Evolutionary conservation across 2,329 filamentous ascomycete genomes (phyloP).

Genomic region (Chaetoscypha palmicola): DNA sequence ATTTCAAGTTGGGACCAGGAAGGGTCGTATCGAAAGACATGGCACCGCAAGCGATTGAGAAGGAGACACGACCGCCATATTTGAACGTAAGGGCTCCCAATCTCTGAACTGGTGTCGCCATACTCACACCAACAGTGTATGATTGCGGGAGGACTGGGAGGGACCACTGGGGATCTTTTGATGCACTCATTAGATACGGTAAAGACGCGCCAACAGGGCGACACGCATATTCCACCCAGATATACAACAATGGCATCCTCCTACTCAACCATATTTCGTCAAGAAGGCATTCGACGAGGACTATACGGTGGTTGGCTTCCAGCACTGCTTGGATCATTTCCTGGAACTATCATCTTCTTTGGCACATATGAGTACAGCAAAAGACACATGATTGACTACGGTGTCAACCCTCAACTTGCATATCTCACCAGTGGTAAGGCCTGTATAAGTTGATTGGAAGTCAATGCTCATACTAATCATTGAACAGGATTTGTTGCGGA

Average conservation of each 20-base stretch:
- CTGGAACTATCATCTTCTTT: constrained; percentile 91
- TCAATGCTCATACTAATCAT: too few relatives aligned
- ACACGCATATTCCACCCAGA: constrained; percentile 85
- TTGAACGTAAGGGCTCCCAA: constrained; percentile 48
- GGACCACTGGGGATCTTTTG: constrained; percentile 88
- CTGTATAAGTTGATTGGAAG: too few relatives aligned
- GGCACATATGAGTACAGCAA: constrained; percentile 96
- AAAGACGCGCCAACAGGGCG: constrained; percentile 95
- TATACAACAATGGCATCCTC: constrained; percentile 87
- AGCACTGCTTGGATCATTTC: constrained; percentile 85
- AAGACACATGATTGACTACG: constrained; percentile 75
- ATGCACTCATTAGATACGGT: constrained; percentile 99
- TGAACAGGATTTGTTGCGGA: constrained; percentile 82
- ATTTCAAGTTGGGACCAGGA: constrained; percentile 27
- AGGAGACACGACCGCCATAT: constrained; percentile 50
- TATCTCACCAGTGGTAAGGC: constrained; percentile 73
- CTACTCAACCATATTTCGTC: constrained; percentile 86
- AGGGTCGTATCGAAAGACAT: constrained; percentile 22
- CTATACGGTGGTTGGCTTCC: constrained; percentile 92
- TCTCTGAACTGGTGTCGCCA: constrained; percentile 8
- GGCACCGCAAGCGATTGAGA: constrained; percentile 34
- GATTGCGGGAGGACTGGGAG: constrained; percentile 89
- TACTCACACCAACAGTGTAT: constrained; percentile 58
- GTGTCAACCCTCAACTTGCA: constrained; percentile 72
- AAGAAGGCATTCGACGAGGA: constrained; percentile 80